A percentile compares a stretch with the other conserved stretches of the same genome.
Conservation (phyloP, 2,329 filamentous ascomycete species). For the Fusarium liriodendri region DNA sequence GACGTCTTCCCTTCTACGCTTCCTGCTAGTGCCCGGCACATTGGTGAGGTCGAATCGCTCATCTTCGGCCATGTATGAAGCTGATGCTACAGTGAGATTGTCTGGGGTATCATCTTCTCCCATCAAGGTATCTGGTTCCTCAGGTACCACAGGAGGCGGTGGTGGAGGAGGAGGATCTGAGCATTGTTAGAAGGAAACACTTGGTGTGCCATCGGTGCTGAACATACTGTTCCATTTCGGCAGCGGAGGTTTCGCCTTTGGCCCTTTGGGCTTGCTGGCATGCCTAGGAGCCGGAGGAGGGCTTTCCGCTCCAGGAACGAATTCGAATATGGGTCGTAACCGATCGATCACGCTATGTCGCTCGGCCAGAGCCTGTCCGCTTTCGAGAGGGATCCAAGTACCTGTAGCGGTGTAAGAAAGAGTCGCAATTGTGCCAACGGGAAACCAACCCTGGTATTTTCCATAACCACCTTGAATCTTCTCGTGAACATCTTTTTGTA, state of each 20-base stretch:
- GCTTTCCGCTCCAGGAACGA: conserved; percentile 82
- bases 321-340: conserved; percentile 90
- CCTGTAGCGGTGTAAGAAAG: conserved; percentile 60
- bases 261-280: conserved; percentile 84
- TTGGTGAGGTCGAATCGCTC: conserved; percentile 79
- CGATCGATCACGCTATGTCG: conserved; percentile 89
- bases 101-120: conserved; percentile 86
- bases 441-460: conserved; percentile 86
- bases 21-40: conserved; percentile 69
- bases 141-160: conserved; percentile 50
- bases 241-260: conserved; percentile 64
- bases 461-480: conserved; percentile 99
- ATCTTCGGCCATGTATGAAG: conserved; percentile 87
- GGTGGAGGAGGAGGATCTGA: conserved; percentile 38
- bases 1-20: conserved; percentile 80
- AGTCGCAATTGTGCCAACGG: not conserved
- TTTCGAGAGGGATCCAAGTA: conserved; percentile 93
- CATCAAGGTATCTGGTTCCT: conserved; percentile 72
- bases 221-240: conserved; percentile 65
- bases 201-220: not conserved
- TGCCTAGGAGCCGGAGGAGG: conserved; percentile 96
- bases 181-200: conserved; percentile 7
- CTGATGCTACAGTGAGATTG: conserved; percentile 84
- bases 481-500: conserved; percentile 95
- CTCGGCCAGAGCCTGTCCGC: conserved; percentile 83